These are phyloP conservation scores for Cladosporium sp. DNA, from an alignment of 2,329 filamentous ascomycete genomes.

Conservation along the genomic window DNA sequence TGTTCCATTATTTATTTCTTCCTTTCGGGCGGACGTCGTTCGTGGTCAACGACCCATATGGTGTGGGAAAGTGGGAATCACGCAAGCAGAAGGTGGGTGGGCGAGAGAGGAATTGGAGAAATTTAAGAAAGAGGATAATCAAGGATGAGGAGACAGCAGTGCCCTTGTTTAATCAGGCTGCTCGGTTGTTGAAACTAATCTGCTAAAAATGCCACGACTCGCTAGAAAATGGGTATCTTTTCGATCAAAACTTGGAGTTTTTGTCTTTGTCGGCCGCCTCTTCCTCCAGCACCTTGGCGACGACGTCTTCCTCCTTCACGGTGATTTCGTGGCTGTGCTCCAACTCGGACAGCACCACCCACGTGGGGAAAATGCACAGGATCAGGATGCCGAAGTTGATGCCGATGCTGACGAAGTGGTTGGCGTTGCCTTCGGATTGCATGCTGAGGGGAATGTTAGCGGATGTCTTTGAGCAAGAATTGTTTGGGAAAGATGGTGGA, in stretches of 20 bases:
- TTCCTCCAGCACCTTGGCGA: not conserved
- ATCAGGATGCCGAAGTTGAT: conserved; percentile 33
- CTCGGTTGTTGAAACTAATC: conserved; percentile 12
- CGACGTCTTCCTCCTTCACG: not conserved
- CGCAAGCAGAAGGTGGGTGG: too few species aligned
- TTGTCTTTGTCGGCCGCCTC: not conserved
- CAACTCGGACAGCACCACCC: conserved; percentile 30
- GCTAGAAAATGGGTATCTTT: conserved; percentile 2
- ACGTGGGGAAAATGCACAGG: conserved; percentile 30
- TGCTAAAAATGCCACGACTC: conserved; percentile 2
- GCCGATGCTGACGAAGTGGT: conserved; percentile 34
- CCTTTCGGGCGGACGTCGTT: too few species aligned
- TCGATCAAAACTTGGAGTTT: conserved; percentile 4
- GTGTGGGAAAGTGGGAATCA: too few species aligned
- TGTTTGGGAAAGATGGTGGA: not conserved
- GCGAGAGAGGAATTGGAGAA: too few species aligned
- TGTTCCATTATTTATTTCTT: too few species aligned
- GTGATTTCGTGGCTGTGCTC: conserved; percentile 29
- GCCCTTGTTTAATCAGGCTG: conserved; percentile 4
- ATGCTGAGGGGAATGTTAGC: conserved; percentile 23
- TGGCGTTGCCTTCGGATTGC: conserved; percentile 33
- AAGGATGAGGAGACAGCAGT: not conserved
- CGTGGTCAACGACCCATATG: too few species aligned
- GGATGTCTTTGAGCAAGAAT: not conserved
- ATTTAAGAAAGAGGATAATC: too few species aligned